A percentile compares a stretch with the other conserved stretches of the same genome.
phyloP scores from a whole-genome alignment of 2,329 filamentous ascomycete genomes.

The Neonectria punicea region DNA sequence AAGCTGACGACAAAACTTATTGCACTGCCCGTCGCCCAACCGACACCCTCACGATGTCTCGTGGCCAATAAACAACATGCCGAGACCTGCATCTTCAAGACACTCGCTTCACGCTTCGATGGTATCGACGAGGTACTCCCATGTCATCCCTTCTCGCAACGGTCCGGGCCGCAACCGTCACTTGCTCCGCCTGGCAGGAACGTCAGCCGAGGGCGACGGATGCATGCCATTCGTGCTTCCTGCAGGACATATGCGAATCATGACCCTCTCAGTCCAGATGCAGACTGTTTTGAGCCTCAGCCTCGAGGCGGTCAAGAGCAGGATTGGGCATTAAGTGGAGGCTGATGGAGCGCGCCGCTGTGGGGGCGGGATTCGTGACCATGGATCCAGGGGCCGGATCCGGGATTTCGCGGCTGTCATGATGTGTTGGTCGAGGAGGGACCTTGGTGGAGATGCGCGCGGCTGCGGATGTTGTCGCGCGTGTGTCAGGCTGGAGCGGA shows the following conservation, averaged over 20 bases:
- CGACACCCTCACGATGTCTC: conserved; percentile 4
- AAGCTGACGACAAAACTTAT: conserved; percentile 3
- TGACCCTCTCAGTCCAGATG: not conserved
- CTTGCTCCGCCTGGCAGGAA: conserved; percentile 10
- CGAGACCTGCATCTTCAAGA: not conserved
- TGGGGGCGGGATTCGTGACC: conserved; percentile 6
- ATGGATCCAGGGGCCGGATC: not conserved
- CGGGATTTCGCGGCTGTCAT: conserved; percentile 1
- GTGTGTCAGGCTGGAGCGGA: not conserved
- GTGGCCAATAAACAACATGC: conserved; percentile 11
- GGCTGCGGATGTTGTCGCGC: not conserved
- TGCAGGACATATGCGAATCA: conserved; percentile 11
- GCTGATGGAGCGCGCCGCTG: conserved; percentile 2
- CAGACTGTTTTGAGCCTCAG: conserved; percentile 5
- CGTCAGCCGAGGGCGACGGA: conserved; percentile 11
- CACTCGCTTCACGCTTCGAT: not conserved
- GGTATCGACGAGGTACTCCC: conserved; percentile 16
- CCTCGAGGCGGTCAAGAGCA: conserved; percentile 2
- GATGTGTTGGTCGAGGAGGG: not conserved
- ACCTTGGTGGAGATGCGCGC: not conserved
- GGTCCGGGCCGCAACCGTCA: conserved; percentile 8
- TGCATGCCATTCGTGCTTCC: conserved; percentile 18
- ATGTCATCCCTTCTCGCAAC: conserved; percentile 6
- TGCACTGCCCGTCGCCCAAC: conserved; percentile 9
- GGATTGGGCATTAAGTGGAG: conserved; percentile 24